Evolutionary conservation across 2,329 filamentous ascomycete species (phyloP).

Genomic region (Drechslerella dactyloides): DNA sequence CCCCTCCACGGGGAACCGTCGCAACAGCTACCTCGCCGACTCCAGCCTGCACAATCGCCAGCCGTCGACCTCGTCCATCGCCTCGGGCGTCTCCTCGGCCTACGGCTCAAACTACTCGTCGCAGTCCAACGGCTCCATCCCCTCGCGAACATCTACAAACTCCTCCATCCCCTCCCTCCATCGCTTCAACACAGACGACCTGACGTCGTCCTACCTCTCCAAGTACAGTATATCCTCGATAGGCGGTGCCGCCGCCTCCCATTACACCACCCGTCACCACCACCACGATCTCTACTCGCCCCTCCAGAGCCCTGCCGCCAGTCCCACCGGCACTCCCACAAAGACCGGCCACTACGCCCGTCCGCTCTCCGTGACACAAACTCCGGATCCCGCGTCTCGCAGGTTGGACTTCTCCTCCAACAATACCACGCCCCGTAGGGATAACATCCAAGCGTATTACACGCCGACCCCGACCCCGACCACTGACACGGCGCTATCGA

Average conservation of each 20-base stretch:
- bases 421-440: slow-evolving; percentile 32
- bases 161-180: slow-evolving; percentile 39
- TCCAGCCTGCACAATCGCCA: slow-evolving; percentile 34
- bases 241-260: slow-evolving; percentile 18
- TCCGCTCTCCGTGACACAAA: slow-evolving; percentile 24
- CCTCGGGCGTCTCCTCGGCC: slow-evolving; percentile 44
- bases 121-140: slow-evolving; percentile 44
- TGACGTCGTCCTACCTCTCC: slow-evolving; percentile 36
- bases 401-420: slow-evolving; percentile 42
- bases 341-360: slow-evolving; percentile 29
- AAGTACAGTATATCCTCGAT: slow-evolving; percentile 31
- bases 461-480: slow-evolving; percentile 39
- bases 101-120: slow-evolving; percentile 49
- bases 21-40: slow-evolving; percentile 30
- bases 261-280: slow-evolving; percentile 22
- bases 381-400: slow-evolving; percentile 26
- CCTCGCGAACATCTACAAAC: slow-evolving; percentile 43
- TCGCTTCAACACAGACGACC: slow-evolving; percentile 41
- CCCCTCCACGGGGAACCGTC: slow-evolving; percentile 41
- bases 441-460: slow-evolving; percentile 27
- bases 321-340: slow-evolving; percentile 43
- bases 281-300: slow-evolving; percentile 40
- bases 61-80: slow-evolving; percentile 47
- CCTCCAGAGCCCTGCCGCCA: slow-evolving; percentile 39
- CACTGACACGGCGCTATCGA: slow-evolving; percentile 23